These are phyloP conservation scores for Candida sp. DNA, from an alignment of 1,139 yeast genomes.

Conservation along the genomic window DNA sequence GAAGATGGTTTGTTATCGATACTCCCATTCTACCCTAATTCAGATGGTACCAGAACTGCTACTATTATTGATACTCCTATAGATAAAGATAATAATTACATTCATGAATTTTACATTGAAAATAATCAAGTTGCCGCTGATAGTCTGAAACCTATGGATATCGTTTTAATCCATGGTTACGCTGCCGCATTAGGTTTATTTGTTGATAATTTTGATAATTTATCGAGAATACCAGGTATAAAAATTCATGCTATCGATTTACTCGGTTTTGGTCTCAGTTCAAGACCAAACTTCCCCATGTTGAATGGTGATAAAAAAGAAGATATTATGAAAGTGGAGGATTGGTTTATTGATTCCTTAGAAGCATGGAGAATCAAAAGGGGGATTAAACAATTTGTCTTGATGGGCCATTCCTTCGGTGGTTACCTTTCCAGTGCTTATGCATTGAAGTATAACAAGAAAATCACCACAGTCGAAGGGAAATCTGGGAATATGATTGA, in stretches of 20 bases:
- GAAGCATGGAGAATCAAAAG: slow-evolving; percentile 77
- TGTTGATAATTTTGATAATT: slow-evolving; percentile 35
- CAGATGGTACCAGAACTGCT: slow-evolving; percentile 50
- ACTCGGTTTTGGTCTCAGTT: slow-evolving; percentile 43
- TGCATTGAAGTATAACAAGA: slow-evolving; percentile 56
- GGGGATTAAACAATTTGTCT: slow-evolving; percentile 54
- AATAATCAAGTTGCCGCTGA: slow-evolving; percentile 22
- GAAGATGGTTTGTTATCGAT: slow-evolving; percentile 37
- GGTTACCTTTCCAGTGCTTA: slow-evolving; percentile 84
- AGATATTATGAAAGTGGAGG: slow-evolving; percentile 49
- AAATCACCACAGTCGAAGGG: slow-evolving; percentile 23
- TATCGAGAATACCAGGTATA: slow-evolving; percentile 40
- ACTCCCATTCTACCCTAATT: slow-evolving; percentile 59
- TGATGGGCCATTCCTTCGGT: slow-evolving; percentile 92
- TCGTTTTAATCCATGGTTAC: slow-evolving; percentile 45
- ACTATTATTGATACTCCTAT: slow-evolving; percentile 48
- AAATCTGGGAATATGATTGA: slow-evolving; percentile 22
- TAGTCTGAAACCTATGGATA: slow-evolving; percentile 19
- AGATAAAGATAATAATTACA: slow-evolving; percentile 34
- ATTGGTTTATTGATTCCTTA: slow-evolving; percentile 75
- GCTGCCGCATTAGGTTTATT: slow-evolving; percentile 49
- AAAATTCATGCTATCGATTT: slow-evolving; percentile 44
- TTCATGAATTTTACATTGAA: slow-evolving; percentile 57
- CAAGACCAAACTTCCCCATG: slow-evolving; percentile 39
- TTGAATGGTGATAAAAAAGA: slow-evolving; percentile 26